These are phyloP conservation scores for Ceratorhiza oryzae-sativae DNA, from an alignment of 1,284 basidiomycete species.

Conservation along the genomic window DNA sequence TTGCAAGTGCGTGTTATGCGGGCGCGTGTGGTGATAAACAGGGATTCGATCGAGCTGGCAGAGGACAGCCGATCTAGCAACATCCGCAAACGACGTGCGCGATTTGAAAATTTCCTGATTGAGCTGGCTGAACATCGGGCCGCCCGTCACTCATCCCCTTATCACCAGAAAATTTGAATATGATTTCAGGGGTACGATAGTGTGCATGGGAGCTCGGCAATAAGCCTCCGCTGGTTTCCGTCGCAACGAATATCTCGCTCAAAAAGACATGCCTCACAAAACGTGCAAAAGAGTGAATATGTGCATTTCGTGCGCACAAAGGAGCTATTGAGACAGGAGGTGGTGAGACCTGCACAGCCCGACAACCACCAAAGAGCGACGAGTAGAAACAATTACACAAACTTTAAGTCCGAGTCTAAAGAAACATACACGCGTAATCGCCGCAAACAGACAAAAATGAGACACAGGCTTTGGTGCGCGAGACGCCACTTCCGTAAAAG, in stretches of 20 bases:
- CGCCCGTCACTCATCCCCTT: neutral
- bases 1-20: neutral
- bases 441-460: slow-evolving; percentile 4
- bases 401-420: slow-evolving; percentile 2
- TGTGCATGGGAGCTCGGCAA: neutral
- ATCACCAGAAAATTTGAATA: neutral
- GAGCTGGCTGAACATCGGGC: neutral
- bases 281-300: slow-evolving; percentile 20
- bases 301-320: slow-evolving; percentile 2
- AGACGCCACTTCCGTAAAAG: slow-evolving; percentile 2
- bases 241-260: neutral
- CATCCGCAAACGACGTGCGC: neutral
- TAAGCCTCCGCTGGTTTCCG: neutral
- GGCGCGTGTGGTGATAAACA: too few relatives aligned
- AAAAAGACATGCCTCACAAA: neutral
- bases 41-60: neutral
- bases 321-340: slow-evolving; percentile 22
- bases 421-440: neutral
- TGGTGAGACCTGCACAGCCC: neutral
- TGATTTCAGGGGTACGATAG: neutral
- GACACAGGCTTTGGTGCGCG: neutral
- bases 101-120: neutral
- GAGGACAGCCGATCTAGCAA: neutral
- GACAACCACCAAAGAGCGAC: slow-evolving; percentile 1
- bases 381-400: slow-evolving; percentile 1